These are phyloP conservation scores for Drechslerella stenobrocha DNA, from an alignment of 2,329 filamentous ascomycete genomes.

Conservation along the genomic window DNA sequence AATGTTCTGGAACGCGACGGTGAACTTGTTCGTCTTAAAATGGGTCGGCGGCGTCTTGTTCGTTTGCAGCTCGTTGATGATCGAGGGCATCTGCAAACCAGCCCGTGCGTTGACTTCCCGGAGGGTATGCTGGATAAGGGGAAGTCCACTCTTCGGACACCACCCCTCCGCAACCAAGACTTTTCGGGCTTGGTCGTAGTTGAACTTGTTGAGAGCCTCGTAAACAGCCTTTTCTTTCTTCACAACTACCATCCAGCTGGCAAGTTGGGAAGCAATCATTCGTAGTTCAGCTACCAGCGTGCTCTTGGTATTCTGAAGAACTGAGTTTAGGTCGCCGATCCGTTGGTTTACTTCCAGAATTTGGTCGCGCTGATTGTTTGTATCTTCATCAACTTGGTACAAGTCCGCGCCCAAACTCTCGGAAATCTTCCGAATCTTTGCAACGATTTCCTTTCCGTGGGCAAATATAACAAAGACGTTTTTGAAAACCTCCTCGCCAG, in stretches of 20 bases:
- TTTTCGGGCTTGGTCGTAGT: conserved; percentile 91
- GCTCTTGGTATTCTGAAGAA: conserved; percentile 90
- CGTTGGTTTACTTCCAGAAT: conserved; percentile 96
- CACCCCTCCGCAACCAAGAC: conserved; percentile 97
- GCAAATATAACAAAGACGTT: conserved; percentile 99
- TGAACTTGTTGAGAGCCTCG: conserved; percentile 91
- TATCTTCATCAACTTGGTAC: conserved; percentile 97
- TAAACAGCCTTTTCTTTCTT: conserved; percentile 99
- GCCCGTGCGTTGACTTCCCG: conserved; percentile 96
- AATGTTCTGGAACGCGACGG: conserved; percentile 96
- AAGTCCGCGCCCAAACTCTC: conserved; percentile 94
- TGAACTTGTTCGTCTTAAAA: conserved; percentile 98
- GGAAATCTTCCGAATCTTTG: conserved; percentile 98
- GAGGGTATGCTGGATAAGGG: conserved; percentile 85
- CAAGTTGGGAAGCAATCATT: conserved; percentile 87
- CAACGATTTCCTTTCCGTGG: conserved; percentile 95
- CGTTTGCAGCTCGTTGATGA: conserved; percentile 95
- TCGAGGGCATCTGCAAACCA: conserved; percentile 93
- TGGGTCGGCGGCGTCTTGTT: conserved; percentile 98
- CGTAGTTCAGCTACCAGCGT: conserved; percentile 90
- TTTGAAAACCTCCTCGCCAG: conserved; percentile 90
- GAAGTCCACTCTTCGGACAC: conserved; percentile 89
- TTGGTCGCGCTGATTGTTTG: conserved; percentile 90
- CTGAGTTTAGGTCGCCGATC: conserved; percentile 85
- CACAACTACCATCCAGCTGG: conserved; percentile 95